A percentile compares a stretch with the other conserved stretches of the same genome.
These are phyloP conservation scores for Tilletia setariae DNA, from an alignment of 1,284 basidiomycete genomes.

Conservation along the genomic window DNA sequence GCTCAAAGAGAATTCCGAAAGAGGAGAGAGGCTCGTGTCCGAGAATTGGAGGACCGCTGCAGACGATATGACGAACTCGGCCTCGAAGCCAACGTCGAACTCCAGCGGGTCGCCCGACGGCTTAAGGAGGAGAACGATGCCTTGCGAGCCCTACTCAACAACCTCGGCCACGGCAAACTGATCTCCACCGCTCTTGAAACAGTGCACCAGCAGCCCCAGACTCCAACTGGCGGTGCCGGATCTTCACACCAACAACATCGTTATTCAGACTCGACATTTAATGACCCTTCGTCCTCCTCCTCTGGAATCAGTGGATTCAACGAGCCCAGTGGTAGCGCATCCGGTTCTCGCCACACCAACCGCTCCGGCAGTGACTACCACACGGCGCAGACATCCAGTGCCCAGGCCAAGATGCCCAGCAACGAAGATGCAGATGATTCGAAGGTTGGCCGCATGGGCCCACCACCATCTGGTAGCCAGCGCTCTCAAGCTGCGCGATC, in stretches of 20 bases:
- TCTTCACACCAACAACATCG: not conserved
- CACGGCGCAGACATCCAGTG: not conserved
- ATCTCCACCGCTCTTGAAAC: constrained; percentile 35
- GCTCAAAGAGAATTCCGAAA: constrained; percentile 49
- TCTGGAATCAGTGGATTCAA: not conserved
- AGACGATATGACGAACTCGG: constrained; percentile 48
- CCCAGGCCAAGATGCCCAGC: not conserved
- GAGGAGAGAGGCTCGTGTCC: constrained; percentile 44
- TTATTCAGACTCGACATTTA: not conserved
- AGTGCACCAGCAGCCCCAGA: constrained; percentile 3
- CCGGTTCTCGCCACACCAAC: not conserved
- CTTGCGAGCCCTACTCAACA: constrained; percentile 38
- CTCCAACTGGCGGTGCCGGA: not conserved
- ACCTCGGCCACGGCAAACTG: constrained; percentile 43
- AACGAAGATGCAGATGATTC: not conserved
- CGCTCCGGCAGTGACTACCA: not conserved
- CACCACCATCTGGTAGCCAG: not conserved
- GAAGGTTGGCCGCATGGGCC: not conserved
- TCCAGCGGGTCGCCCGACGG: constrained; percentile 38
- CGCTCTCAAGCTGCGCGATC: not conserved
- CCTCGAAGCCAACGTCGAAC: constrained; percentile 45
- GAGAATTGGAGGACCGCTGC: constrained; percentile 46
- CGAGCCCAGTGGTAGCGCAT: not conserved
- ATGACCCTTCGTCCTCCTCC: not conserved
- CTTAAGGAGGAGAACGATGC: constrained; percentile 51